These are phyloP conservation scores for Aspergillus sp. DNA, from an alignment of 2,329 filamentous ascomycete genomes.

Conservation along the genomic window DNA sequence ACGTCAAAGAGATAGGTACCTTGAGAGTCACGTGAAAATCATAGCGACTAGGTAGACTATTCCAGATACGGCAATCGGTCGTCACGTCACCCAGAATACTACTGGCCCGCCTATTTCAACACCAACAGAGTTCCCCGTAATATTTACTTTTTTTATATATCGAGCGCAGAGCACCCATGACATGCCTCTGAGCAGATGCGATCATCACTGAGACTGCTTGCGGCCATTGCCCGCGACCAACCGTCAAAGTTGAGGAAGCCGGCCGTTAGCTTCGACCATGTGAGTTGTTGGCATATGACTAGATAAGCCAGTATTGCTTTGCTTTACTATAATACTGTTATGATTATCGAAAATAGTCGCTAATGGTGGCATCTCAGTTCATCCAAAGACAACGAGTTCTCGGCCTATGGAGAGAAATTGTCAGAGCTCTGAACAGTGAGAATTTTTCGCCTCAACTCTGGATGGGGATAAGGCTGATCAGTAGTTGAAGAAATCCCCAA, in stretches of 20 bases:
- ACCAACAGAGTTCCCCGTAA: no score
- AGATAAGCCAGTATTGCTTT: not conserved
- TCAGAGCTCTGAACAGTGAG: conserved; percentile 35
- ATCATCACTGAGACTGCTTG: conserved; percentile 19
- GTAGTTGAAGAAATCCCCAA: conserved; percentile 32
- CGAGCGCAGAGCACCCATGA: not conserved
- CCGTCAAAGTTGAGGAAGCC: conserved; percentile 31
- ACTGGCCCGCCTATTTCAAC: no score
- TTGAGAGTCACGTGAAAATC: no score
- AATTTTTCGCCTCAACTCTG: not conserved
- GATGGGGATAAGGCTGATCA: conserved; percentile 1
- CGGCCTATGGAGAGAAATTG: conserved; percentile 38
- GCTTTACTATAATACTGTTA: not conserved
- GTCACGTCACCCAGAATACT: no score
- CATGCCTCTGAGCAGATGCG: conserved; percentile 20
- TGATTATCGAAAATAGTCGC: not conserved
- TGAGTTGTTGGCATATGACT: conserved; percentile 14
- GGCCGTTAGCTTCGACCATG: conserved; percentile 33
- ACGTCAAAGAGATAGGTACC: no score
- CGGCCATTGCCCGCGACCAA: conserved; percentile 21
- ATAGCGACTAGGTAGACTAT: no score
- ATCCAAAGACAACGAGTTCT: conserved; percentile 38
- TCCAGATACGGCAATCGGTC: no score
- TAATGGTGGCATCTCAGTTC: conserved; percentile 24
- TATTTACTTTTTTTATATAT: no score